Evolutionary conservation across 23 red algal species (phyloP), one percentile per base, ranked within the genome.

Genomic region (Gracilaria vermiculophylla): DNA sequence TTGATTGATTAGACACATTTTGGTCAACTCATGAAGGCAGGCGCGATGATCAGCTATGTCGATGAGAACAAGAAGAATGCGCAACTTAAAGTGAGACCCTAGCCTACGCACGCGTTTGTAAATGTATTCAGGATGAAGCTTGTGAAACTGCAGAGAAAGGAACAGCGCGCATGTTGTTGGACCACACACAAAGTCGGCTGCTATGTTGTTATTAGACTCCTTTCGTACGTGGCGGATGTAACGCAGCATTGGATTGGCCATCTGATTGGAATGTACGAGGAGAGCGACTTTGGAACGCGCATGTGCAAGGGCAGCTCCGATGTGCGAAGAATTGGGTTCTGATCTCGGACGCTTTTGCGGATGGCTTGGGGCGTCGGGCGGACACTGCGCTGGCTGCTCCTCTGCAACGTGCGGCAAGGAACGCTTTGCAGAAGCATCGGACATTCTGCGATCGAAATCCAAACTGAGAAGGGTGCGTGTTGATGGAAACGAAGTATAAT

Each of bases 101-200:
- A 98, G 82, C 40, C 21, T 31, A 36, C 81, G 77, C 21, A 94
- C 67, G 24, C 96, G 42, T 33, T 92, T 90, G 78, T 98, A 94
- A 28, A 98, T 92, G 35, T 94, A 94, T 5, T 45, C 52, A 19
- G 77, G 77, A 36, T 86, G 45, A 8, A 94, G 51, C 14, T 57
- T 77, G 74, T 98, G 96, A 55, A 80, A 93, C 19, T 88, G 88
- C 53, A 98, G 53, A 5, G 92, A 93, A 20, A 98, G 83, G 55
- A 86, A 98, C 5, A 98, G 60, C 17, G 83, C 96, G 61, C 92
- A 86, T 19, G 96, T 92, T 11, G 93, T 88, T 21, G 76, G 40
- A 44, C 96, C 96, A 28, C 90, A 85, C 28, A 93, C 56, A 31
- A 85, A 93, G 52, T 93, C 90, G 0, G 90, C 79, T 0, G 79